These are phyloP conservation scores for Nannizziopsis arthrosporioides DNA, from an alignment of 2,329 filamentous ascomycete species.

Conservation along the genomic window DNA sequence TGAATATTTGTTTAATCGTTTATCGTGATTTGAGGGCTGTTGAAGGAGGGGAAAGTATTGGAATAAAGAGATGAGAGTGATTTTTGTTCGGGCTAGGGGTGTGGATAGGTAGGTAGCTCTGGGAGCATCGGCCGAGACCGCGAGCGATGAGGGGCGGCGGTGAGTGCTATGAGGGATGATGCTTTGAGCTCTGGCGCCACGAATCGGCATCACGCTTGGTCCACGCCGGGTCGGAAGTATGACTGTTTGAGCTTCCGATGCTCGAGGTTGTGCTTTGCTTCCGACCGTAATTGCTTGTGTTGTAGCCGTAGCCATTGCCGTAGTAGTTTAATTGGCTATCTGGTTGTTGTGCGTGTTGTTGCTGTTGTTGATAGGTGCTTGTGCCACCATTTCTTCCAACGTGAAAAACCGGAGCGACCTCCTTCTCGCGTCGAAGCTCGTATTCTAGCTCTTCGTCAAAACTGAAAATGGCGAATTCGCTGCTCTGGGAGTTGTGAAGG, in stretches of 20 bases:
- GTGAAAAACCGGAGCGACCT: conserved; percentile 51
- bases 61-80: neutral
- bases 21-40: too few relatives aligned
- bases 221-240: conserved; percentile 1
- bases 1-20: too few relatives aligned
- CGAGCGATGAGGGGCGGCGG: neutral
- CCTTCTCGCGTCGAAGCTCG: conserved; percentile 41
- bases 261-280: conserved; percentile 28
- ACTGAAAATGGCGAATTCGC: conserved; percentile 51
- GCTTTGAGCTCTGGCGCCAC: conserved; percentile 6
- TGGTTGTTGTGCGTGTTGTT: conserved; percentile 39
- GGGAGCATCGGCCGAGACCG: neutral
- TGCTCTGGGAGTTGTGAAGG: conserved; percentile 36
- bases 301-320: conserved; percentile 10
- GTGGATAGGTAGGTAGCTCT: neutral
- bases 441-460: conserved; percentile 56
- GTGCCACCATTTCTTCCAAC: conserved; percentile 48
- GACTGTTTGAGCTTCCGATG: conserved; percentile 9
- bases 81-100: conserved; percentile 1
- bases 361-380: conserved; percentile 1
- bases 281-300: conserved; percentile 22
- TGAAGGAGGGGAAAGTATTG: too few relatives aligned
- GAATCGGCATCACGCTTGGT: conserved; percentile 6
- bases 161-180: conserved; percentile 7
- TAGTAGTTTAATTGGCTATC: too few relatives aligned